Evolutionary conservation across 495 filamentous ascomycete species (phyloP).

Genomic region (Penicillium maclennaniae): DNA sequence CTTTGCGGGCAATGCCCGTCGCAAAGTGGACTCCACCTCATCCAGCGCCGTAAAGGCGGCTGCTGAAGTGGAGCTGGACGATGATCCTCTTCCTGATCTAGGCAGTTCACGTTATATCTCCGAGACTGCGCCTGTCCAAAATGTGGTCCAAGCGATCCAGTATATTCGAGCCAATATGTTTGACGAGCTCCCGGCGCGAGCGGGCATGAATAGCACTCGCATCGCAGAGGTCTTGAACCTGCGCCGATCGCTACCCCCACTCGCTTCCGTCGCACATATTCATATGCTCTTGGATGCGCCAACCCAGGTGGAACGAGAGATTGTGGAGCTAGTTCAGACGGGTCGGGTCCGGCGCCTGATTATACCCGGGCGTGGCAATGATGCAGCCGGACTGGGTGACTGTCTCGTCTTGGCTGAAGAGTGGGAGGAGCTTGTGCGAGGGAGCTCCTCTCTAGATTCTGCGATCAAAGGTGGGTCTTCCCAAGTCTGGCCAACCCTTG

Average conservation of each 20-base stretch:
- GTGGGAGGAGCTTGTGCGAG: constrained; percentile 54
- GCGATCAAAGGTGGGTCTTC: constrained; percentile 42
- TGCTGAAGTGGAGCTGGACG: constrained; percentile 44
- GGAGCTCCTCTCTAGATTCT: constrained; percentile 39
- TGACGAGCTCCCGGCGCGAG: constrained; percentile 57
- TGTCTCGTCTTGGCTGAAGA: constrained; percentile 62
- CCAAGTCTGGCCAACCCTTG: neutral
- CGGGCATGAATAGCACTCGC: constrained; percentile 71
- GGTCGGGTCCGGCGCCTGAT: constrained; percentile 63
- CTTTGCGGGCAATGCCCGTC: constrained; percentile 53
- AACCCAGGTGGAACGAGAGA: constrained; percentile 69
- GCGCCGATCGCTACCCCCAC: constrained; percentile 60
- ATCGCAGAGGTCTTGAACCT: constrained; percentile 69
- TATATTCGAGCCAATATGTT: constrained; percentile 66
- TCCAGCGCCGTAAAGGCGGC: constrained; percentile 29
- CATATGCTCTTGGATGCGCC: constrained; percentile 62
- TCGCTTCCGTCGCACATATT: constrained; percentile 68
- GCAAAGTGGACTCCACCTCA: constrained; percentile 47
- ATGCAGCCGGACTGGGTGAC: constrained; percentile 61
- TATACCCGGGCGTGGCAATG: constrained; percentile 60
- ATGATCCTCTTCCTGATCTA: constrained; percentile 37
- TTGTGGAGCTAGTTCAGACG: constrained; percentile 56
- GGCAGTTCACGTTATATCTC: constrained; percentile 37
- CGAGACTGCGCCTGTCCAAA: constrained; percentile 50
- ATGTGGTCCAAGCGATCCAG: constrained; percentile 61